phyloP scores from a whole-genome alignment of 345 rosid species.

The Eutrema heterophyllum region DNA sequence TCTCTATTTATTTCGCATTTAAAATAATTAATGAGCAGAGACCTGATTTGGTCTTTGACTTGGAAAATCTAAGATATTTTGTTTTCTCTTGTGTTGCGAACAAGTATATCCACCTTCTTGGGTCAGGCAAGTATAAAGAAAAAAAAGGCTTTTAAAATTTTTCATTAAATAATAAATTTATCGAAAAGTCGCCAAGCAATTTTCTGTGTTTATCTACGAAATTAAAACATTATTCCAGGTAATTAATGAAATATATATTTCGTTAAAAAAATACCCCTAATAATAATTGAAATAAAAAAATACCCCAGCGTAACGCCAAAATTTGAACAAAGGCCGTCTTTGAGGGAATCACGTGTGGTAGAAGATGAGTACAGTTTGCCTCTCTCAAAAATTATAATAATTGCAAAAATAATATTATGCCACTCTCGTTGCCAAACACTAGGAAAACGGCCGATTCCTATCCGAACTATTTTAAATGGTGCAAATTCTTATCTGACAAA shows the following conservation, averaged over 20 bases:
- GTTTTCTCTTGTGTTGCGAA: not conserved
- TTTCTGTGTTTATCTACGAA: not conserved
- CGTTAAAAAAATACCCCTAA: not conserved
- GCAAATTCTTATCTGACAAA: too few relatives aligned
- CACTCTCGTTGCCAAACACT: not conserved
- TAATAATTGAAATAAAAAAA: not conserved
- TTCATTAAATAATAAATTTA: not conserved
- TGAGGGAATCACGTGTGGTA: slow-evolving; percentile 18
- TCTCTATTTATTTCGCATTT: not conserved
- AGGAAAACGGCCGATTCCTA: too few relatives aligned
- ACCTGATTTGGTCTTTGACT: not conserved
- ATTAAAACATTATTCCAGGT: not conserved
- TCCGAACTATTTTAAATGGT: too few relatives aligned
- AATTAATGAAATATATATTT: not conserved
- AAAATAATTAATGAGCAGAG: not conserved
- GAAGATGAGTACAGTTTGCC: not conserved
- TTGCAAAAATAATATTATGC: not conserved
- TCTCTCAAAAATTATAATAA: not conserved
- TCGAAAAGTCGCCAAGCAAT: not conserved
- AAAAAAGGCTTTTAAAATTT: not conserved
- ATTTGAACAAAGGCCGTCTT: slow-evolving; percentile 14
- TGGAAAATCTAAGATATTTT: not conserved
- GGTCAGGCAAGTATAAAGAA: not conserved
- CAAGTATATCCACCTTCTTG: not conserved
- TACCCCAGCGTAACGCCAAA: slow-evolving; percentile 12